phyloP scores from a whole-genome alignment of 179 eudicot species.

The Sideroxylon spinosum region DNA sequence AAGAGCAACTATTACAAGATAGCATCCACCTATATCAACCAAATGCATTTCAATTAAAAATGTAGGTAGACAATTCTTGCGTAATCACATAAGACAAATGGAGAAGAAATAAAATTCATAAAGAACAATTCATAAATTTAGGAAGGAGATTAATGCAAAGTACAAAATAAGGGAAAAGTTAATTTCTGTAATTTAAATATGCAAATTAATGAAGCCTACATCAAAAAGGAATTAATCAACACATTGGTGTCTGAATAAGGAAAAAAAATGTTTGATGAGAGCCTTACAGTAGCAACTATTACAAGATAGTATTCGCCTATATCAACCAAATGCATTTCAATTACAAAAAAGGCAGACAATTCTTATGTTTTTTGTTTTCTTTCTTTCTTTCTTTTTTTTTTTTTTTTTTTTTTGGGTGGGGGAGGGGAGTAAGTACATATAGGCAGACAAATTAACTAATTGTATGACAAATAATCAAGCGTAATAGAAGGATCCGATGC shows the following conservation, averaged over 20 bases:
- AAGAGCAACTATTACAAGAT: neutral
- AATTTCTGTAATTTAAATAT: neutral
- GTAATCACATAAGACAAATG: neutral
- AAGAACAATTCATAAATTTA: neutral
- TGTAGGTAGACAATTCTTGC: neutral
- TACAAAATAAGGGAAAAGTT: neutral
- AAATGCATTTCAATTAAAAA: neutral
- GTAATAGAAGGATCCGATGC: neutral
- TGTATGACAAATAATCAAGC: neutral
- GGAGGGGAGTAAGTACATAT: too few relatives aligned
- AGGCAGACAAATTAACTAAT: neutral
- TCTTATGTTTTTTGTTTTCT: too few relatives aligned
- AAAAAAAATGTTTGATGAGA: neutral
- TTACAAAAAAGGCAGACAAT: neutral
- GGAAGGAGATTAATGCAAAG: neutral
- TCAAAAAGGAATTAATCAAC: neutral
- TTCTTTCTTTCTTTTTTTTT: too few relatives aligned
- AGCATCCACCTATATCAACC: neutral
- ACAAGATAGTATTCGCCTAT: neutral
- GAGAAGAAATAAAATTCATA: neutral
- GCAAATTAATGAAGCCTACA: neutral
- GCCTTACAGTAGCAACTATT: neutral
- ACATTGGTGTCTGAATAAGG: neutral
- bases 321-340: neutral
- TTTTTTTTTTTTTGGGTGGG: too few relatives aligned